Conservation (phyloP, 805 yeast species). For the Candida boleticola region DNA sequence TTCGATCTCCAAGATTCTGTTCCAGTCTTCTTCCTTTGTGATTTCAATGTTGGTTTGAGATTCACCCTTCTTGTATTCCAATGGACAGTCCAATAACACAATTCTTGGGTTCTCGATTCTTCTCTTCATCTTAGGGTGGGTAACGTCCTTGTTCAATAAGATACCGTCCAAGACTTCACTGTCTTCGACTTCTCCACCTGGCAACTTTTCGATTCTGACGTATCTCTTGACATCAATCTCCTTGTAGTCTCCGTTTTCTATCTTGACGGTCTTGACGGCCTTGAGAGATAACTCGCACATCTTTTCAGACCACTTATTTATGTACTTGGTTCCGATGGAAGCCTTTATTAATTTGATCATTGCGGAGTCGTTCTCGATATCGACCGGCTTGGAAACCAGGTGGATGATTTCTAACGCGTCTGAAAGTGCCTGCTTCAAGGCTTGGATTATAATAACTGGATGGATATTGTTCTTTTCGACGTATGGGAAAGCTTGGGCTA, state of each 20-base stretch:
- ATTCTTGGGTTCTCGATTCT: slow-evolving; percentile 84
- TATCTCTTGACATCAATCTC: slow-evolving; percentile 94
- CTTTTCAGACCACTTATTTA: slow-evolving; percentile 82
- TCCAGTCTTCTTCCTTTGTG: slow-evolving; percentile 95
- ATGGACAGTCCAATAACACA: slow-evolving; percentile 88
- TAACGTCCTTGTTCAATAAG: slow-evolving; percentile 90
- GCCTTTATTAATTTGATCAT: slow-evolving; percentile 85
- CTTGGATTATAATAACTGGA: slow-evolving; percentile 94
- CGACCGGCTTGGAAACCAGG: slow-evolving; percentile 79
- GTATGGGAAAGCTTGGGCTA: slow-evolving; percentile 93
- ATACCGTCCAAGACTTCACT: slow-evolving; percentile 87
- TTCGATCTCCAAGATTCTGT: slow-evolving; percentile 89
- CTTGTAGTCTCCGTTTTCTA: slow-evolving; percentile 58
- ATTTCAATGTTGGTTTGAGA: slow-evolving; percentile 97
- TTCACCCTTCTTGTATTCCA: slow-evolving; percentile 98
- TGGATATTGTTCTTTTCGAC: slow-evolving; percentile 92
- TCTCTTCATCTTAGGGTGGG: slow-evolving; percentile 98
- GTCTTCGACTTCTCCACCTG: slow-evolving; percentile 96
- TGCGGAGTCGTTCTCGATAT: slow-evolving; percentile 77
- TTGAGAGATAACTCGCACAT: slow-evolving; percentile 87
- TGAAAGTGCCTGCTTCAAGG: slow-evolving; percentile 82
- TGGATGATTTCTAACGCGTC: slow-evolving; percentile 91
- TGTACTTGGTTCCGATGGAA: slow-evolving; percentile 94
- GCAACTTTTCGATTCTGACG: slow-evolving; percentile 90
- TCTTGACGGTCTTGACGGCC: slow-evolving; percentile 82